Base-by-base conservation (phyloP, 1,139 yeast species). In the Eremothecium cymbalariae region DNA sequence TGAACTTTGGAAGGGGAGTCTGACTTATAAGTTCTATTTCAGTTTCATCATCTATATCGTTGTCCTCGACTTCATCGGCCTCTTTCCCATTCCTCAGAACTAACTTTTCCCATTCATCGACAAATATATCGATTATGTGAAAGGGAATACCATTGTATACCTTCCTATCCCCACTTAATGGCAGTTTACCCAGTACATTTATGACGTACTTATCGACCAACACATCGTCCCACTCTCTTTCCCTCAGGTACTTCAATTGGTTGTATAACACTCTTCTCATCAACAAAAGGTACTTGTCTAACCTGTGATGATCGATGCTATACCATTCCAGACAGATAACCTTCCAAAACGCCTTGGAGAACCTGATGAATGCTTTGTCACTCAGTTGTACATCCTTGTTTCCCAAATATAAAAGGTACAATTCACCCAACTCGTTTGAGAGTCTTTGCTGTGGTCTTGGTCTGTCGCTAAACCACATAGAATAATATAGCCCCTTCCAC, bases 401-500 rank as follows among this genome's bases (percentile, higher is more conserved):
- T 3, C 47, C 38, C 18, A 49, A 46, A 29, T 50, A 55, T 14
- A 47, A 64, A 18, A 48, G 36, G 41, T 70, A 71, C 32, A 90
- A 63, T 32, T 62, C 67, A 0, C 93, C 94, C 43, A 90, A 64
- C 33, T 74, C 75, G 35, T 70, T 74, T 3, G 95, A 94, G 29
- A 90, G 65, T 40, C 78, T 65, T 57, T 86, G 95, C 60, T 90
- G 98, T 18, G 95, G 93, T 47, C 79, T 69, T 19, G 95, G 94
- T 50, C 93, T 74, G 60, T 90, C 98, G 54, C 94, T 74, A 60
- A 81, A 85, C 98, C 98, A 90, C 95, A 90, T 84, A 18, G 85
- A 77, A 57, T 69, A 90, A 60, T 80, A 90, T 32, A 90, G 67
- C 7, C 97, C 98, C 60, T 83, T 85, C 96, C 97, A 90, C 40